Evolutionary conservation across 2,329 filamentous ascomycete genomes (phyloP).

Genomic region (Elsinoe perseae): DNA sequence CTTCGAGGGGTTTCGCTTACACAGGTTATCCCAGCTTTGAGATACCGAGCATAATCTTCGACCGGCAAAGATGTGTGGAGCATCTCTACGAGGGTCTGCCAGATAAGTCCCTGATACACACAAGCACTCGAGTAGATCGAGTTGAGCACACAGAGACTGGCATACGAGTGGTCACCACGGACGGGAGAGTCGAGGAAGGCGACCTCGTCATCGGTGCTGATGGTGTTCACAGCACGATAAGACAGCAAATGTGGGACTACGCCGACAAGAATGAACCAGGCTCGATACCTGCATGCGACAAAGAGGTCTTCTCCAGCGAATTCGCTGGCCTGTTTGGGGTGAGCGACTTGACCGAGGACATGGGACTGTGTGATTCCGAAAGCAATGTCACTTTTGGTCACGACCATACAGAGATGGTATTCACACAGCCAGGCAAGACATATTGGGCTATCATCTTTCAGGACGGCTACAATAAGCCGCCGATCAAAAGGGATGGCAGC

Average conservation of each 20-base stretch:
- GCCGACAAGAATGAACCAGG: not conserved
- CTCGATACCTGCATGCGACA: not conserved
- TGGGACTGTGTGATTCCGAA: not conserved
- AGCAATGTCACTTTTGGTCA: not conserved
- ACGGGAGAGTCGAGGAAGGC: not conserved
- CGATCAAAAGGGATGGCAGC: not conserved
- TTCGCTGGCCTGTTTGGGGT: not conserved
- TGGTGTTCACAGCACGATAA: not conserved
- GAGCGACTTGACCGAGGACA: not conserved
- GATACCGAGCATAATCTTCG: not conserved
- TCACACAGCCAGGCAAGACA: not conserved
- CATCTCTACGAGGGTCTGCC: not conserved
- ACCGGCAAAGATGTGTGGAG: not conserved
- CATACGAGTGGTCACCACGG: not conserved
- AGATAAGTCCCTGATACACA: not conserved
- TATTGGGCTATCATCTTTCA: not conserved
- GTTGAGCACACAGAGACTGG: not conserved
- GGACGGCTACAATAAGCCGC: not conserved
- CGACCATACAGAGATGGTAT: not conserved
- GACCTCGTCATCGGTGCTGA: not conserved
- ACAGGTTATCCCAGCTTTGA: not conserved
- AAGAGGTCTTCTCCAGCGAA: not conserved
- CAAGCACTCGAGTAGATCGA: not conserved
- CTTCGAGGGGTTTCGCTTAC: not conserved
- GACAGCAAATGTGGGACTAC: not conserved